A percentile compares a stretch with the other conserved stretches of the same genome.
Evolutionary conservation across 169 alveolate species (phyloP).

Genomic region (Cryptosporidium sp.): DNA sequence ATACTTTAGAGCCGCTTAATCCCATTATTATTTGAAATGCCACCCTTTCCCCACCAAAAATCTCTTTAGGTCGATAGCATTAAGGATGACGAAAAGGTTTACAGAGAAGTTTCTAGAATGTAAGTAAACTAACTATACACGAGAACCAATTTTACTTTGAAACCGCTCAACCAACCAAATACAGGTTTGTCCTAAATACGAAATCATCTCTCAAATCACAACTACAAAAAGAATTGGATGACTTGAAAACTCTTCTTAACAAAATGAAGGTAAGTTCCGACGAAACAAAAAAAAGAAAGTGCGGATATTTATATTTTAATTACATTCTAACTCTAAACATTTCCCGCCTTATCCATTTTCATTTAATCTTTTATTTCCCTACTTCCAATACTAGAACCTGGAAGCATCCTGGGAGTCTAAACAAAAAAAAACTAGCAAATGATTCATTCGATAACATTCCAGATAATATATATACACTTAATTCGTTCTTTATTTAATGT

Average conservation of each 20-base stretch:
- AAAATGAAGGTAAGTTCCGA: conserved; percentile 61
- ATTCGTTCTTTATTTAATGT: background rate
- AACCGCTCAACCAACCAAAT: background rate
- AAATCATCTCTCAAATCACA: conserved; percentile 57
- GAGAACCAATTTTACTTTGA: background rate
- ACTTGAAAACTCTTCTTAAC: conserved; percentile 23
- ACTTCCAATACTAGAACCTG: background rate
- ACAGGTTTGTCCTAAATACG: conserved; percentile 36
- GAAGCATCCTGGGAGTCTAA: conserved; percentile 64
- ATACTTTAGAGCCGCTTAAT: background rate
- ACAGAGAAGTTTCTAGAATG: conserved; percentile 74
- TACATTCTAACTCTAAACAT: background rate
- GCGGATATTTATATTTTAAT: background rate
- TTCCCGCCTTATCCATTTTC: background rate
- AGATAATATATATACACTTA: background rate
- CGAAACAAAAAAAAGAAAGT: background rate
- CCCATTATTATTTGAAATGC: background rate
- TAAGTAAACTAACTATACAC: conserved; percentile 2
- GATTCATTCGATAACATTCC: too few relatives aligned
- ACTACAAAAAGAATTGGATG: conserved; percentile 56
- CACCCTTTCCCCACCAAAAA: background rate
- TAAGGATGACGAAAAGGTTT: conserved; percentile 46
- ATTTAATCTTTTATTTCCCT: background rate
- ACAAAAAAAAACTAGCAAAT: conserved; percentile 30
- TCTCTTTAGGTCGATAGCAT: conserved; percentile 2